Percentiles rank a stretch among this genome's conserved stretches.
These are phyloP conservation scores for Neonectria ditissima DNA, from an alignment of 2,329 filamentous ascomycete genomes.

Conservation along the genomic window DNA sequence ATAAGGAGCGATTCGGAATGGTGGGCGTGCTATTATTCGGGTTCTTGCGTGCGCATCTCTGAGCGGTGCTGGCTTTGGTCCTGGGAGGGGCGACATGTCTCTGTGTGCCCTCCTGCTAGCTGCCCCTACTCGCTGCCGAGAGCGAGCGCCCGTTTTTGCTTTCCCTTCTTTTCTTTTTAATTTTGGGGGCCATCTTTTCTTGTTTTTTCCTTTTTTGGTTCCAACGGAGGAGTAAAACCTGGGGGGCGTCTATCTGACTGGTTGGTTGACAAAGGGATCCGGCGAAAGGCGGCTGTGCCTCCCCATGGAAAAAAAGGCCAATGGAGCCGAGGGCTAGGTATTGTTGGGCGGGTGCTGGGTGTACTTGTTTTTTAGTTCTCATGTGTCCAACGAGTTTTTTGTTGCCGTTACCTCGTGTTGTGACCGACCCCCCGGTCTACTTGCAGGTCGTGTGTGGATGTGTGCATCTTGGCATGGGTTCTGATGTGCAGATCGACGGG, in stretches of 20 bases:
- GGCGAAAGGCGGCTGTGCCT: slow-evolving; percentile 28
- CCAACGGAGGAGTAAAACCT: slow-evolving; percentile 8
- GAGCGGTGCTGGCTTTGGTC: neutral
- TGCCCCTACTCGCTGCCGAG: neutral
- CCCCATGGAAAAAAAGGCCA: neutral
- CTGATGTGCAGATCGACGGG: slow-evolving; percentile 17
- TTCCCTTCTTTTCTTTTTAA: neutral
- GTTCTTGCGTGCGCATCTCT: slow-evolving; percentile 1
- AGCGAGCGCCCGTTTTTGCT: neutral
- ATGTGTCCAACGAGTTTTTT: slow-evolving; percentile 31
- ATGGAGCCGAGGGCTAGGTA: slow-evolving; percentile 33
- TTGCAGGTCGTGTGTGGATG: slow-evolving; percentile 10
- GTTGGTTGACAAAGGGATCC: slow-evolving; percentile 32
- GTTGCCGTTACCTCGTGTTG: slow-evolving; percentile 29
- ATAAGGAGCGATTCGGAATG: slow-evolving; percentile 6
- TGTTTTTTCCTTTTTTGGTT: slow-evolving; percentile 1
- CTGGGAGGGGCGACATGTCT: neutral
- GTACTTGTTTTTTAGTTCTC: slow-evolving; percentile 39
- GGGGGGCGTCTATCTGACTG: slow-evolving; percentile 20
- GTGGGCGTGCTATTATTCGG: slow-evolving; percentile 3
- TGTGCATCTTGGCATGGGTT: slow-evolving; percentile 15
- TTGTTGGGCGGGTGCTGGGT: slow-evolving; percentile 34
- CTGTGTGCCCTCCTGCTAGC: neutral
- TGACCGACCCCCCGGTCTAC: slow-evolving; percentile 21
- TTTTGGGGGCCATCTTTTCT: neutral